Evolutionary conservation across 176 grass and related monocot species (phyloP).

Genomic region (Musa troglodytarum): DNA sequence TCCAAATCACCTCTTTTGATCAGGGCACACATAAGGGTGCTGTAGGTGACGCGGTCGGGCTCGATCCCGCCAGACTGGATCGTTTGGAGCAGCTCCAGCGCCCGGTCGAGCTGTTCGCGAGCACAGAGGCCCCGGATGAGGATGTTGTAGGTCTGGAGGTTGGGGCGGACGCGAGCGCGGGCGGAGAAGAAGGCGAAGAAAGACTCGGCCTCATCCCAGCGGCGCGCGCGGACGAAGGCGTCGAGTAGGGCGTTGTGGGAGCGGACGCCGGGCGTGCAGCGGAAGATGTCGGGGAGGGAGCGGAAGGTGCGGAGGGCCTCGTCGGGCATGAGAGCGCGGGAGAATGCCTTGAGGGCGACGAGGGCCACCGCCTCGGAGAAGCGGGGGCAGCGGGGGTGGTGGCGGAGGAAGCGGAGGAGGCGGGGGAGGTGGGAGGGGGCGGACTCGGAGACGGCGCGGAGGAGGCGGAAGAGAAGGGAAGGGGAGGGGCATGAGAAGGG

Average conservation of each 20-base stretch:
- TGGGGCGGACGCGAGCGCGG: constrained; percentile 46
- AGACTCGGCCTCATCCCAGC: constrained; percentile 51
- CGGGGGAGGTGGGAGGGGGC: constrained; percentile 34
- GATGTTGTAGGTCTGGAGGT: constrained; percentile 88
- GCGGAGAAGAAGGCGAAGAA: constrained; percentile 67
- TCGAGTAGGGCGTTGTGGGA: constrained; percentile 84
- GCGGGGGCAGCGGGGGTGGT: constrained; percentile 34
- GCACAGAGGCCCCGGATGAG: constrained; percentile 63
- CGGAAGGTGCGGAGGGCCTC: constrained; percentile 65
- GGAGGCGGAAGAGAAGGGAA: constrained; percentile 70
- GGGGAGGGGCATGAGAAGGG: constrained; percentile 39
- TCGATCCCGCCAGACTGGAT: constrained; percentile 27
- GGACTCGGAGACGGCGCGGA: constrained; percentile 36
- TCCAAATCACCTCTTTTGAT: constrained; percentile 34
- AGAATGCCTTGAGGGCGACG: constrained; percentile 68
- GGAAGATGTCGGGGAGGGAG: constrained; percentile 42
- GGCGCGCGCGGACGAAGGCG: constrained; percentile 57
- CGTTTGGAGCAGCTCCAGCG: constrained; percentile 37
- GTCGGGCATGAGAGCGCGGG: constrained; percentile 61
- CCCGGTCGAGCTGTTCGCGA: constrained; percentile 43
- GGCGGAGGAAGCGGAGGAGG: constrained; percentile 33
- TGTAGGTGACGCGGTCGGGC: constrained; percentile 64
- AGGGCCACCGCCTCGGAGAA: constrained; percentile 64
- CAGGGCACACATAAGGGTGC: constrained; percentile 53
- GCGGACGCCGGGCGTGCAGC: constrained; percentile 64